Conservation (phyloP, 1,284 basidiomycete genomes). For the Vanrija sp. region DNA sequence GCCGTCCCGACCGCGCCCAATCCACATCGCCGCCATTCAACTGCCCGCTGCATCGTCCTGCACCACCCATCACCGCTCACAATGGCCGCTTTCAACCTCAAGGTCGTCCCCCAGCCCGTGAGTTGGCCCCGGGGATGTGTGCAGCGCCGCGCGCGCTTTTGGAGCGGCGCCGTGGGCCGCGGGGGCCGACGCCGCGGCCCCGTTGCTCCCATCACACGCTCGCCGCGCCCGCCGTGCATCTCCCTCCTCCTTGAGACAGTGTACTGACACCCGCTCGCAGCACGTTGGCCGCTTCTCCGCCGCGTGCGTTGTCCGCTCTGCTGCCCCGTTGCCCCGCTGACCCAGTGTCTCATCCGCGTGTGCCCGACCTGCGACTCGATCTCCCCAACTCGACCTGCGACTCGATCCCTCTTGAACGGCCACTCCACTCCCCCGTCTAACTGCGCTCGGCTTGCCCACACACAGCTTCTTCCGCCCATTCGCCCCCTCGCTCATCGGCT, state of each 20-base stretch:
- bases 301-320: constrained; percentile 23
- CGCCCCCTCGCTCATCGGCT: constrained; percentile 29
- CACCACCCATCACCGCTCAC: not conserved
- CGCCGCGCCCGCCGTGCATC: not conserved
- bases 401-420: not conserved
- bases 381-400: not conserved
- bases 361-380: not conserved
- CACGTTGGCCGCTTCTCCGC: constrained; percentile 31
- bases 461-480: constrained; percentile 36
- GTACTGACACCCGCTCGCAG: constrained; percentile 11
- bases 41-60: no score
- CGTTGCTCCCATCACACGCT: not conserved
- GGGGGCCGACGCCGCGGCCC: no score
- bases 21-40: no score
- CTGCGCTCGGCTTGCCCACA: not conserved
- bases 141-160: not conserved
- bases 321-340: not conserved
- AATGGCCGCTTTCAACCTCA: constrained; percentile 9
- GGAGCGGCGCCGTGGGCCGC: no score
- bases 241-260: not conserved
- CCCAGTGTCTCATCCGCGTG: not conserved
- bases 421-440: not conserved
- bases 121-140: not conserved
- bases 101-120: constrained; percentile 15
- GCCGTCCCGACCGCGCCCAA: no score